A percentile compares a stretch with the other conserved stretches of the same genome.
These are phyloP conservation scores for Erigeron canadensis DNA, from an alignment of 129 eudicot genomes.

Conservation along the genomic window DNA sequence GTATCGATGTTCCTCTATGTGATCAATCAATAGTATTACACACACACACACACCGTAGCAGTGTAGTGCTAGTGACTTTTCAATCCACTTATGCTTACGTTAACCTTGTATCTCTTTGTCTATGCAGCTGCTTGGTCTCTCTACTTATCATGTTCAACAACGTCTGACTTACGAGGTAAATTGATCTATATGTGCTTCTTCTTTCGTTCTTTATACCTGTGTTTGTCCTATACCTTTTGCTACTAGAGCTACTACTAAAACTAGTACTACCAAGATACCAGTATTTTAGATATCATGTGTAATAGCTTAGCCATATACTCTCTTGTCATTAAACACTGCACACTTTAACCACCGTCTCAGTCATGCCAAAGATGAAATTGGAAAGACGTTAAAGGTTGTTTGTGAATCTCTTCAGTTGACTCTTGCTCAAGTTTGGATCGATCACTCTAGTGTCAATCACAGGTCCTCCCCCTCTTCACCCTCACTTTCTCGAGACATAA, in stretches of 20 bases:
- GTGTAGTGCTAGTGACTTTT: no score
- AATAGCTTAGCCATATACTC: not conserved
- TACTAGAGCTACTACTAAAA: no score
- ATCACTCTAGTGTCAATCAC: not conserved
- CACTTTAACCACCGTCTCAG: not conserved
- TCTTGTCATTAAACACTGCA: no score
- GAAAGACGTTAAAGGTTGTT: not conserved
- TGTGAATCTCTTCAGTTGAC: not conserved
- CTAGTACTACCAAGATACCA: no score
- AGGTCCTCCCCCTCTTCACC: not conserved
- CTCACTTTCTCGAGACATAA: no score
- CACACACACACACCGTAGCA: no score
- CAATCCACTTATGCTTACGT: not conserved
- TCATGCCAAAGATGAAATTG: not conserved
- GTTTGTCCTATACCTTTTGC: not conserved
- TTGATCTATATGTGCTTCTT: not conserved
- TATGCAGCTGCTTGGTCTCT: not conserved
- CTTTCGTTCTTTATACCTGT: not conserved
- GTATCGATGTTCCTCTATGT: not conserved
- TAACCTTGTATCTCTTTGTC: not conserved
- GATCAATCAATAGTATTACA: not conserved
- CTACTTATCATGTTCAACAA: not conserved
- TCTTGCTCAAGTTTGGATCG: not conserved
- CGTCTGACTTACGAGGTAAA: not conserved
- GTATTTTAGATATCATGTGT: not conserved